Conservation (phyloP, 345 rosid genomes). For the Psidium guajava region DNA sequence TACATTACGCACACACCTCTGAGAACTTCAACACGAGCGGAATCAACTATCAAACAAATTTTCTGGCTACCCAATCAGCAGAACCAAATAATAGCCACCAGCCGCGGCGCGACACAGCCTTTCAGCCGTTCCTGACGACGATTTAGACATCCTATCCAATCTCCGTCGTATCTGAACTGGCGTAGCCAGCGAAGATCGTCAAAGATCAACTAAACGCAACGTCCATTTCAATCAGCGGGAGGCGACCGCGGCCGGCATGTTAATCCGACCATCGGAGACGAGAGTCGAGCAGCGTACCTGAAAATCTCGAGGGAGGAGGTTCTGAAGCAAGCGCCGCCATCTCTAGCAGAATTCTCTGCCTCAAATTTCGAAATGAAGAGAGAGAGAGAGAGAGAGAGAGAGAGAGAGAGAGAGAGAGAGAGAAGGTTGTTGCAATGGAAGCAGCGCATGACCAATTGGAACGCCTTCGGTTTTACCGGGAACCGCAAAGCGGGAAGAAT, state of each 20-base stretch:
- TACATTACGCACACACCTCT: background rate
- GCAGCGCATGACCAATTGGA: background rate
- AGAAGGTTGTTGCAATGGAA: background rate
- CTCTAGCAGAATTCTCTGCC: background rate
- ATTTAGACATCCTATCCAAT: background rate
- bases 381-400: too few species aligned
- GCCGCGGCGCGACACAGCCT: too few species aligned
- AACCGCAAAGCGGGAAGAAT: background rate
- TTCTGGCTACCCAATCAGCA: background rate
- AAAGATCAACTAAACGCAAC: background rate
- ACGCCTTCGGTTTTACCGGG: background rate
- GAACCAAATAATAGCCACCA: too few species aligned
- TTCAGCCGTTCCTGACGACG: background rate
- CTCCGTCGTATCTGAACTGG: background rate
- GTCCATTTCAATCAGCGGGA: background rate
- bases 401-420: background rate
- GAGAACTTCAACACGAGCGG: background rate
- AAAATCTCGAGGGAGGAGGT: background rate
- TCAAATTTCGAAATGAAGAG: background rate
- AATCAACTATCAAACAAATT: background rate
- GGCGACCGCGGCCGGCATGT: background rate
- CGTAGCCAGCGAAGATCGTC: background rate
- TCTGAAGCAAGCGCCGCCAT: background rate
- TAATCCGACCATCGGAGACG: background rate
- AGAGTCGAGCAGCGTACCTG: background rate